Conservation (phyloP, 306 rosid genomes). For the Dryas alaskensis region DNA sequence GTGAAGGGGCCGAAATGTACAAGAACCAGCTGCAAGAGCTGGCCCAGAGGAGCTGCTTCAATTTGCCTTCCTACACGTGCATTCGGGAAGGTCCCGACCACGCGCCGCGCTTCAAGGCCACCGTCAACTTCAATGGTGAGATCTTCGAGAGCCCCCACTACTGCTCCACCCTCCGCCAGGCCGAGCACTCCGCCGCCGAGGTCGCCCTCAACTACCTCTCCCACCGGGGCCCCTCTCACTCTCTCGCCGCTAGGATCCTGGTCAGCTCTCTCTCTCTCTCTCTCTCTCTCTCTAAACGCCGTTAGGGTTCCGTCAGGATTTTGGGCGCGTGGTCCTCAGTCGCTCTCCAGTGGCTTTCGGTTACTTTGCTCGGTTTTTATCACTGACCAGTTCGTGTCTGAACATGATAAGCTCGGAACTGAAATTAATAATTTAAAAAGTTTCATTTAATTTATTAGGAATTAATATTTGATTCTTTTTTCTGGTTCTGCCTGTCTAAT, state of each 20-base stretch:
- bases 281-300: conserved; percentile 1
- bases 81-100: conserved; percentile 98
- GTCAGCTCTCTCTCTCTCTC: conserved; percentile 37
- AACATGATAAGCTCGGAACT: not conserved
- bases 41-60: conserved; percentile 99
- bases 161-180: conserved; percentile 91
- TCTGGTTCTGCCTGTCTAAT: conserved; percentile 22
- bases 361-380: not conserved
- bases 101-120: conserved; percentile 97
- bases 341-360: not conserved
- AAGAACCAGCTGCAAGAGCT: conserved; percentile 99
- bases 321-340: conserved; percentile 4
- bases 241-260: conserved; percentile 86
- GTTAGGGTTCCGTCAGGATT: conserved; percentile 30
- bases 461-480: not conserved
- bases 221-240: conserved; percentile 86
- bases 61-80: conserved; percentile 90
- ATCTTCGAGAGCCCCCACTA: conserved; percentile 84
- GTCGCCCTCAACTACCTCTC: conserved; percentile 93
- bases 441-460: not conserved
- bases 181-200: conserved; percentile 98
- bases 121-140: conserved; percentile 96
- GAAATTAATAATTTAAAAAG: not conserved
- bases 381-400: conserved; percentile 24
- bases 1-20: conserved; percentile 67